Conservation (phyloP, 2,329 filamentous ascomycete species). For the Alternaria ventricosa region DNA sequence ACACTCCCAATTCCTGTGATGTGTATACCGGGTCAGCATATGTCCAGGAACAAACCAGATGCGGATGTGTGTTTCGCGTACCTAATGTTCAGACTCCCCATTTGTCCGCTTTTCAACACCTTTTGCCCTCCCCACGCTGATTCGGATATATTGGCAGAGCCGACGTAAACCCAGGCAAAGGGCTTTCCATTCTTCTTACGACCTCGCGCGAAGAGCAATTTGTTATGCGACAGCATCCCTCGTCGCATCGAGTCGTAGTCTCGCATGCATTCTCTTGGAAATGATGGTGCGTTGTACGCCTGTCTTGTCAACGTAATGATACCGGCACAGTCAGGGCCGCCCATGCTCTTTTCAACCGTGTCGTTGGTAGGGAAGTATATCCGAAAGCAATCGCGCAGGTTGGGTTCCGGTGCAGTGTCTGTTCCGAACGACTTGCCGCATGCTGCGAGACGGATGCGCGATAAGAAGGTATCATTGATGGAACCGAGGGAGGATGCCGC, state of each 20-base stretch:
- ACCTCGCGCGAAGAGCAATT: constrained; percentile 61
- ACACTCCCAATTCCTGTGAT: constrained; percentile 86
- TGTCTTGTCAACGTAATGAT: constrained; percentile 80
- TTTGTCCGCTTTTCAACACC: constrained; percentile 70
- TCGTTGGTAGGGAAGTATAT: constrained; percentile 44
- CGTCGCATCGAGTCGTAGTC: constrained; percentile 75
- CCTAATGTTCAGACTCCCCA: constrained; percentile 70
- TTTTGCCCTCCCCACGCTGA: constrained; percentile 89
- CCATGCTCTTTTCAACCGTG: constrained; percentile 66
- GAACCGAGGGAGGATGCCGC: constrained; percentile 82
- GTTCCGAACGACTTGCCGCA: constrained; percentile 47
- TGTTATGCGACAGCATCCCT: constrained; percentile 87
- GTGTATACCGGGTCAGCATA: neutral
- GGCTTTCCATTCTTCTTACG: constrained; percentile 38
- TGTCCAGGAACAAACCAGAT: too few species aligned
- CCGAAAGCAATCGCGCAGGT: constrained; percentile 28
- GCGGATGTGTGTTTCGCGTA: neutral
- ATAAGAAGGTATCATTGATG: constrained; percentile 72
- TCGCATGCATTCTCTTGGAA: constrained; percentile 74
- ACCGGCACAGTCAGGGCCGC: constrained; percentile 68
- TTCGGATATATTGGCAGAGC: constrained; percentile 90
- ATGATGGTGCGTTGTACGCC: constrained; percentile 73
- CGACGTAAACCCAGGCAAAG: constrained; percentile 80
- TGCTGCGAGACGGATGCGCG: constrained; percentile 64
- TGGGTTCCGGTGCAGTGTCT: neutral